Base-by-base conservation (phyloP, 2,329 filamentous ascomycete genomes). In the Colletotrichum plurivorum region DNA sequence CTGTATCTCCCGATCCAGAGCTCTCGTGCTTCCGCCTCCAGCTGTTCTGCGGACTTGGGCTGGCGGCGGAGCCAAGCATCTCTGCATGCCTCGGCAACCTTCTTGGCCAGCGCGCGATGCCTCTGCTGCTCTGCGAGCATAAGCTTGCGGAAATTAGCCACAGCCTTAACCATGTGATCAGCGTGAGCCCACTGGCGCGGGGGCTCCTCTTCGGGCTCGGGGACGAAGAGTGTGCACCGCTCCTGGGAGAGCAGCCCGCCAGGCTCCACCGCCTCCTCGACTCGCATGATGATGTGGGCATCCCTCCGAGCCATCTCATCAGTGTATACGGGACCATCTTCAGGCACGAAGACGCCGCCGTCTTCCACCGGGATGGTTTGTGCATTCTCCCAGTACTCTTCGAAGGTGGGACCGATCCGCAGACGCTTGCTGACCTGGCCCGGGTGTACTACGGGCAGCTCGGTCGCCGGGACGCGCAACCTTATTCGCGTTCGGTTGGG, bases 81-180 rank as follows among this genome's bases (percentile, higher is more conserved):
- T 61, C 91, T 85, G 74, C 93, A 94, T 52, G 93, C 92, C 75
- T 93, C 89, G 1, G 95, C 95, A 61, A 97, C 80, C 61, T 89
- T 89, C 78, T 94, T 97, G 1, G 95, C 95, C 3, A 87, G 85
- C n/a, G 88, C 85, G 43, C 89, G 89, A 79, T 98, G 95, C 13
- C 91, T 87, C 71, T 89, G 89, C 73, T 94, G 93, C 78, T 99
- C 96, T 66, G 90, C 88, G 3, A 91, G 81, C 82, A 98, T 89
- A 43, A 98, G 85, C 74, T 90, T 93, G 55, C 93, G 90, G 74
- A 98, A 95, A 73, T 95, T 92, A 13, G 92, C 77, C 67, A 93
- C 91, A 70, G 97, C 95, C 54, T 91, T 91, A 53, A 93, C 85
- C 61, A 98, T 86, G 77, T 98, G 93, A 76, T 98, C 95, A 76